Conservation (phyloP, 1,284 basidiomycete species). For the Ustilago hordei region DNA sequence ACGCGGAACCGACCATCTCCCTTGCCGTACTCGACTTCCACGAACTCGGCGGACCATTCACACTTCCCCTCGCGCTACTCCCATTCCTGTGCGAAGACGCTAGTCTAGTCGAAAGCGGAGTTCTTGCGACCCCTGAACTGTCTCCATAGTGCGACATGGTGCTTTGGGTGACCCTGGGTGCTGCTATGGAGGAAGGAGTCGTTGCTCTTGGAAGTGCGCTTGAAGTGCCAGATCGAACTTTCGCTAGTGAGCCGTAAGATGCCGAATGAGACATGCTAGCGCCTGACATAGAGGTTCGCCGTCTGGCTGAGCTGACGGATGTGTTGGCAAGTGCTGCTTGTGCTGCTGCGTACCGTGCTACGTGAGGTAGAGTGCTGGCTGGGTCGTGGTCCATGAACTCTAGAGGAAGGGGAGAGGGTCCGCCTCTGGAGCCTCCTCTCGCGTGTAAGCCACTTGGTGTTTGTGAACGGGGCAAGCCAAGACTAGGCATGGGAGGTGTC, state of each 20-base stretch:
- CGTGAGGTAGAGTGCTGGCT: slow-evolving; percentile 41
- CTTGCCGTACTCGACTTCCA: slow-evolving; percentile 30
- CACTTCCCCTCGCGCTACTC: slow-evolving; percentile 28
- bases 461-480: slow-evolving; percentile 42
- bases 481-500: slow-evolving; percentile 41
- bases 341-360: slow-evolving; percentile 37
- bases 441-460: slow-evolving; percentile 28
- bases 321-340: slow-evolving; percentile 8
- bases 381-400: slow-evolving; percentile 64
- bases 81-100: slow-evolving; percentile 25
- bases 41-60: slow-evolving; percentile 38
- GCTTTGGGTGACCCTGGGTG: slow-evolving; percentile 18
- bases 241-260: slow-evolving; percentile 37
- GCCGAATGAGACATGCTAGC: slow-evolving; percentile 25
- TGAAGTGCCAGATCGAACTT: slow-evolving; percentile 22
- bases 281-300: slow-evolving; percentile 38
- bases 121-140: slow-evolving; percentile 4
- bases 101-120: slow-evolving; percentile 31
- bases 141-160: slow-evolving; percentile 13
- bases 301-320: slow-evolving; percentile 13
- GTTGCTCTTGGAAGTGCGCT: slow-evolving; percentile 16
- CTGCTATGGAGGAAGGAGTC: slow-evolving; percentile 16
- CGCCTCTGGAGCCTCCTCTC: slow-evolving; percentile 20
- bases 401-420: slow-evolving; percentile 33
- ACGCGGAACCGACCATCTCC: not conserved